phyloP scores from a whole-genome alignment of 495 filamentous ascomycete genomes.

The Hypoxylon fragiforme region DNA sequence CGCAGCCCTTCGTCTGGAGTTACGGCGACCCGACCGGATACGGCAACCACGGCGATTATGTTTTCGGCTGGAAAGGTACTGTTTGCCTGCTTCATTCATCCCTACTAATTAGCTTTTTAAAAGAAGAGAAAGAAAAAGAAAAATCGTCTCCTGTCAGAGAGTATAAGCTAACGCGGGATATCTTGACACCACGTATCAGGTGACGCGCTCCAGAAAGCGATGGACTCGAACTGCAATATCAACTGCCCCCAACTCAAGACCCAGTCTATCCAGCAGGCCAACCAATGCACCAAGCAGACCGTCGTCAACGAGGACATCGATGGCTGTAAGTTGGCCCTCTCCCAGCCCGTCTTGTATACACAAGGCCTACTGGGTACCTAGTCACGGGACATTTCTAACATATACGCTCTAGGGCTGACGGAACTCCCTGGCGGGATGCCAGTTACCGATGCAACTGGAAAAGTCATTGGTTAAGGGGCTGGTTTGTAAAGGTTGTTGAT shows the following conservation, averaged over 20 bases:
- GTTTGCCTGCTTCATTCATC: no score
- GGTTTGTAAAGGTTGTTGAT: neutral
- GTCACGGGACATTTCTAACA: neutral
- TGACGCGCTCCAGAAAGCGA: conserved; percentile 40
- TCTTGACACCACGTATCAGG: no score
- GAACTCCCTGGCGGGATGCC: conserved; percentile 38
- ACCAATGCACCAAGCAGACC: conserved; percentile 40
- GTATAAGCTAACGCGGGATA: no score
- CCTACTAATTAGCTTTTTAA: no score
- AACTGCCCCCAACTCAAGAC: conserved; percentile 43
- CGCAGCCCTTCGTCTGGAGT: conserved; percentile 51
- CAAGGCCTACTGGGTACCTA: neutral
- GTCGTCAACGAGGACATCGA: conserved; percentile 45
- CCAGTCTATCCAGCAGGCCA: conserved; percentile 44
- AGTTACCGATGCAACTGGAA: conserved; percentile 28
- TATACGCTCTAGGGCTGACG: conserved; percentile 24
- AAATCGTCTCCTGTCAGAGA: no score
- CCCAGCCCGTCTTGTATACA: neutral
- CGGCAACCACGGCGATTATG: conserved; percentile 47
- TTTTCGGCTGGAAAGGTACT: conserved; percentile 49
- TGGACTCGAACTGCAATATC: conserved; percentile 45
- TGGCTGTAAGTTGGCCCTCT: conserved; percentile 35
- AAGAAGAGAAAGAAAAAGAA: no score
- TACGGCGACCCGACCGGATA: conserved; percentile 45
- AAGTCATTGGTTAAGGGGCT: conserved; percentile 18